Conservation (phyloP, 1,139 yeast species). For the Pichia sp. region DNA sequence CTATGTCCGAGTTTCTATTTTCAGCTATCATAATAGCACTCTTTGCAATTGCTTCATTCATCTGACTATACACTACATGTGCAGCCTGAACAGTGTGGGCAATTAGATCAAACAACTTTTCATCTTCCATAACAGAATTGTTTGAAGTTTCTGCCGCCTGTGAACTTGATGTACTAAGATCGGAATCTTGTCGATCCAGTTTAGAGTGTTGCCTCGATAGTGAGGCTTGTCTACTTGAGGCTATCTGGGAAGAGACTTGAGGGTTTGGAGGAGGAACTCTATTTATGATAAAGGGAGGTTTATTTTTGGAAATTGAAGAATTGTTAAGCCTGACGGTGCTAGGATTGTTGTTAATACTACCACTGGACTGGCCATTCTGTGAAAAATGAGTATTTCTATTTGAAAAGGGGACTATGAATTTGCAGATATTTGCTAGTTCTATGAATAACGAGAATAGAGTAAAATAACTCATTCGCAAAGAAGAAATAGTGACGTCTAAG, state of each 20-base stretch:
- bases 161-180: slow-evolving; percentile 19
- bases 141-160: background rate
- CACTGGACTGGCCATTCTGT: background rate
- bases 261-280: slow-evolving; percentile 11
- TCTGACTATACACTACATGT: slow-evolving; percentile 71
- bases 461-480: slow-evolving; percentile 64
- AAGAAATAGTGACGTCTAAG: slow-evolving; percentile 14
- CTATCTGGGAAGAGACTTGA: slow-evolving; percentile 5
- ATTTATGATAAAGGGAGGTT: slow-evolving; percentile 13
- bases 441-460: slow-evolving; percentile 68
- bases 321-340: background rate
- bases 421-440: slow-evolving; percentile 73
- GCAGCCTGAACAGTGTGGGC: slow-evolving; percentile 72
- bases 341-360: background rate
- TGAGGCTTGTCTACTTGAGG: slow-evolving; percentile 7
- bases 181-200: slow-evolving; percentile 30
- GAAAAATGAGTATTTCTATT: background rate
- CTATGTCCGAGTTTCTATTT: slow-evolving; percentile 10
- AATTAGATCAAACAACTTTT: slow-evolving; percentile 69
- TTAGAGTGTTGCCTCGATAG: slow-evolving; percentile 30
- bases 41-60: slow-evolving; percentile 71
- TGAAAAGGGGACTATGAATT: slow-evolving; percentile 43
- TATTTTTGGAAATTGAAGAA: background rate
- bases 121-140: slow-evolving; percentile 52
- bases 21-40: slow-evolving; percentile 57